Percentiles rank a stretch among this genome's conserved stretches.
These are phyloP conservation scores for Guyanaporus albipodus DNA, from an alignment of 768 basidiomycete genomes.

Conservation along the genomic window DNA sequence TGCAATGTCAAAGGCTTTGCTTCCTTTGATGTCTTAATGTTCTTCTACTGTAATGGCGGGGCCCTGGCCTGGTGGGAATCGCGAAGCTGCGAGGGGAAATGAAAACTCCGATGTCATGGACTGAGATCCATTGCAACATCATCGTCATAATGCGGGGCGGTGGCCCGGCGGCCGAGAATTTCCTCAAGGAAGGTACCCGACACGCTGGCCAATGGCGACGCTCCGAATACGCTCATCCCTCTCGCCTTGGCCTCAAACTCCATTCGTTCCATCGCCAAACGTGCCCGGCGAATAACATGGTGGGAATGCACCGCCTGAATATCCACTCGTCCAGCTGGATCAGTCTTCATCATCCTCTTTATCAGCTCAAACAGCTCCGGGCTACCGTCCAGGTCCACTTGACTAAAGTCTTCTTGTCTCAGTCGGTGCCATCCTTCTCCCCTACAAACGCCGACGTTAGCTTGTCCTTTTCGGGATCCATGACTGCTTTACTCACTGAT, in stretches of 20 bases:
- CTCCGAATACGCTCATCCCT: constrained; percentile 43
- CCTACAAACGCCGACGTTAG: constrained; percentile 41
- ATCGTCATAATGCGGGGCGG: constrained; percentile 11
- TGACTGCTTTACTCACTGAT: constrained; percentile 65
- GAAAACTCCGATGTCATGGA: constrained; percentile 22
- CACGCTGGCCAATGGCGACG: constrained; percentile 62
- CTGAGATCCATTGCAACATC: constrained; percentile 40
- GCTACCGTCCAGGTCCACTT: constrained; percentile 68
- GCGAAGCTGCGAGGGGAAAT: not conserved
- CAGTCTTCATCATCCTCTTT: constrained; percentile 71
- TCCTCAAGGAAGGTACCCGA: constrained; percentile 60
- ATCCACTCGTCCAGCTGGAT: constrained; percentile 55
- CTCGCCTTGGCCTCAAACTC: constrained; percentile 36
- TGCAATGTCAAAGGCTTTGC: constrained; percentile 17
- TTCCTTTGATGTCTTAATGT: constrained; percentile 6
- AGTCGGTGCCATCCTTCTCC: constrained; percentile 93
- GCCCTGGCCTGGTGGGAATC: constrained; percentile 6
- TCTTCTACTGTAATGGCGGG: constrained; percentile 1
- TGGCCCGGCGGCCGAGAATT: constrained; percentile 41
- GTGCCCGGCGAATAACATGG: constrained; percentile 59
- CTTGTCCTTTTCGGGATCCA: constrained; percentile 8
- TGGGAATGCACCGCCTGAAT: constrained; percentile 57
- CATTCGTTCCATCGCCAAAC: constrained; percentile 57
- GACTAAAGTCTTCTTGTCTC: constrained; percentile 86
- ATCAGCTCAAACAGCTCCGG: constrained; percentile 65